Evolutionary conservation across 306 rosid species (phyloP), one percentile per base, ranked within the genome.

Genomic region (Corylus americana): DNA sequence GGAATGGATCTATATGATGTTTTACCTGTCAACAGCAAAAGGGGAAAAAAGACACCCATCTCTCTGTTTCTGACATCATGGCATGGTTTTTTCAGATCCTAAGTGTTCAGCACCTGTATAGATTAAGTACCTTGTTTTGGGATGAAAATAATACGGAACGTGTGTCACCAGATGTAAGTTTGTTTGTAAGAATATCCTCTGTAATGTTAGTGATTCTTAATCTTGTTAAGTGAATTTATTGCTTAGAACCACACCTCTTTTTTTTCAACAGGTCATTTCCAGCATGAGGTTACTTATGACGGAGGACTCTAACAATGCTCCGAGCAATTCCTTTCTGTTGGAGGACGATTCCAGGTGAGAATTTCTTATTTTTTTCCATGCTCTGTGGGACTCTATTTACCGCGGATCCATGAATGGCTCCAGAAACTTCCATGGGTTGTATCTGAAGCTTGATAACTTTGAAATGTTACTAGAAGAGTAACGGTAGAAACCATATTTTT

Each of bases 251-350:
- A 55, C 72, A 78, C n/a, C 37, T 31, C 72, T 11, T 77, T 51
- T 82, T 79, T 81, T 74, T 68, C 70, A 74, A 57, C 92, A 96
- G 99, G 99, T 96, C 80, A 89, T 96, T 84, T 86, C 94, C 55
- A 91, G 93, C 84, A 96, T 96, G 99, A 96, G 87, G 82, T 91
- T 93, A 74, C 99, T 96, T 74, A 96, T 96, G 98, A 87, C 97
- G 0, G 99, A 96, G 93, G 99, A 96, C 89, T 91, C 97, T 45
- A 96, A 96, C 82, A 86, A 90, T 85, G 91, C 99, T 67, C 94
- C 71, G 58, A 92, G 97, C 83, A 96, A 91, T 87, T 93, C 99
- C 83, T 91, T 93, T 93, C 87, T 96, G 87, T 86, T 96, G 90
- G 99, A 96, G 79, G 99, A 96, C 84, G 90, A 86, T 85, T 96